These are phyloP conservation scores for Lipomyces spencermartinsiae DNA, from an alignment of 805 yeast genomes.

Conservation along the genomic window DNA sequence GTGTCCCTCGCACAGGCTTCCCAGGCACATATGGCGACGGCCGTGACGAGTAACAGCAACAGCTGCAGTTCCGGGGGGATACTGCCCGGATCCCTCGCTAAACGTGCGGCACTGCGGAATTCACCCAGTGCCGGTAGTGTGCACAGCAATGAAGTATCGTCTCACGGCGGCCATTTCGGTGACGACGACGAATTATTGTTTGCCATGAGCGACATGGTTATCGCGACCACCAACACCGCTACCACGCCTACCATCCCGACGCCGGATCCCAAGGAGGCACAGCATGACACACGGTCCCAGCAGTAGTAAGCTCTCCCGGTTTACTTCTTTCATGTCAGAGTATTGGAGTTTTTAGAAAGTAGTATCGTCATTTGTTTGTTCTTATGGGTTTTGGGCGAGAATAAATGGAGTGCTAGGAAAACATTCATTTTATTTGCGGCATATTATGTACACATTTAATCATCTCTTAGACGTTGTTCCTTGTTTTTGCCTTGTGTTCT, in stretches of 20 bases:
- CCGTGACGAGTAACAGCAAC: not conserved
- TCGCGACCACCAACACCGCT: not conserved
- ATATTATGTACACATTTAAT: not conserved
- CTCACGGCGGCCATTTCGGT: constrained; percentile 8
- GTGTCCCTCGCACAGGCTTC: not conserved
- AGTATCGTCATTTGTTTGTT: not conserved
- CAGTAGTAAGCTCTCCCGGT: not conserved
- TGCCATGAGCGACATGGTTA: constrained; percentile 50
- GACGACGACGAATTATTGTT: constrained; percentile 49
- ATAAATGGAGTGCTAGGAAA: not conserved
- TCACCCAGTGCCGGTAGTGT: constrained; percentile 11
- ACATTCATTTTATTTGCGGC: not conserved
- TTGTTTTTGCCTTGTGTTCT: not conserved
- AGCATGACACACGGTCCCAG: not conserved
- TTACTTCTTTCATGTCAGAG: not conserved
- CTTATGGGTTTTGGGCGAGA: not conserved
- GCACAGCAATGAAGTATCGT: constrained; percentile 15
- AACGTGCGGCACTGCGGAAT: constrained; percentile 11
- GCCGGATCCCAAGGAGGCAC: not conserved
- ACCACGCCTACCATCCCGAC: not conserved
- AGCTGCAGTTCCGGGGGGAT: constrained; percentile 1
- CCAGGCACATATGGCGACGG: not conserved
- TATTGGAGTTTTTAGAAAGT: not conserved
- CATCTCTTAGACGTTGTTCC: not conserved
- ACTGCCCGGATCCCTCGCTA: constrained; percentile 2